Evolutionary conservation across 306 rosid genomes (phyloP), one percentile per base, ranked within the genome.

Genomic region (Argentina anserina): DNA sequence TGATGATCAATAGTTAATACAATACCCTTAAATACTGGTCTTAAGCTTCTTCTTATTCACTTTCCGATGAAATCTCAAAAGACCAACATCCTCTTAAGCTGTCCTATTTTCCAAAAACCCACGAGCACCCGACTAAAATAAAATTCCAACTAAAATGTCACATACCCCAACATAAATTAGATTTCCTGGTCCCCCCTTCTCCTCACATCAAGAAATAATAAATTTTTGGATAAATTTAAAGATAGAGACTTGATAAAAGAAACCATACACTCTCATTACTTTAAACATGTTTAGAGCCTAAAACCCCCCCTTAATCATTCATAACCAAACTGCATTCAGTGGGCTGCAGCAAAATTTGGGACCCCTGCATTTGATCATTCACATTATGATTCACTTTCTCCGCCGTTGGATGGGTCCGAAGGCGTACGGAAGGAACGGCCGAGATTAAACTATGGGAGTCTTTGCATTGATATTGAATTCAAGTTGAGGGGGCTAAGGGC

Each of bases 101-200:
- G 92, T 91, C 94, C 84, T 96, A 84, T 85, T 94, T 87, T 88
- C 86, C 98, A 75, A 91, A 89, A 91, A 82, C 91, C 97, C 98
- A 91, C 97, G 98, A 91, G 92, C 97, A 85, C 88, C 84, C 86
- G 66, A 86, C 87, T 84, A 76, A 81, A 79, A 63, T 79, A 70
- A 78, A 82, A 79, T 84, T 33, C 41, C 74, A 79, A 78, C 7
- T 78, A 74, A 72, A 15, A 71, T 81, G 82, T 84, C 86, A 73
- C 92, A 70, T 71, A 76, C 72, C 85, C 88, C 89, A 34, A 79
- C 78, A 81, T 66, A 63, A 76, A 77, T 87, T 83, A 81, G 88
- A 87, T 82, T 85, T 83, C 78, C 81, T 62, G 81, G 90, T 88
- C 96, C 96, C 90, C 87, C 76, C 92, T 85, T 8, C 82, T 59